Percentiles rank a stretch among this genome's conserved stretches.
These are phyloP conservation scores for Lichtheimia ornata DNA, from an alignment of 371 early-diverging fungal genomes.

Conservation along the genomic window DNA sequence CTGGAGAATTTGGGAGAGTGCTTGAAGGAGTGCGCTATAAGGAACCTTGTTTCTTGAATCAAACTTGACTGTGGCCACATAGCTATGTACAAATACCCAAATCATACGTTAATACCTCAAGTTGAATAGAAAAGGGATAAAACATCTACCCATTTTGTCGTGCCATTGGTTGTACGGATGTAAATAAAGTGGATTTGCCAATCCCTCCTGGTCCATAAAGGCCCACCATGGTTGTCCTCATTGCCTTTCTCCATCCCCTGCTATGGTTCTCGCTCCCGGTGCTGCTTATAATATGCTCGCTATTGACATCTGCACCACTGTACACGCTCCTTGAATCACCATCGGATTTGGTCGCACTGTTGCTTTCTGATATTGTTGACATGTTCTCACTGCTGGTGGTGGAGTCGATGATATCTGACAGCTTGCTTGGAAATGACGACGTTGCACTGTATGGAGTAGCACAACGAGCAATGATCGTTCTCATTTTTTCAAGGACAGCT, in stretches of 20 bases:
- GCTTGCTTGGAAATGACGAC: constrained; percentile 2
- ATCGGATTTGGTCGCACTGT: constrained; percentile 15
- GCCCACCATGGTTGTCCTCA: constrained; percentile 30
- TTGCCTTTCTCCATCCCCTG: constrained; percentile 11
- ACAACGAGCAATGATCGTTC: constrained; percentile 33
- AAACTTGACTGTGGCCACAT: constrained; percentile 41
- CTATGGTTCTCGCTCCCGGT: constrained; percentile 21
- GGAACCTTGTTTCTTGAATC: constrained; percentile 42
- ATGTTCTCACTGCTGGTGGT: constrained; percentile 12
- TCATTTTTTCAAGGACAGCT: constrained; percentile 32
- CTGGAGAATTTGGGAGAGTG: constrained; percentile 45
- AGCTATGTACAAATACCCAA: constrained; percentile 15
- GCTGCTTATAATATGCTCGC: constrained; percentile 25
- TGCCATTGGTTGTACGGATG: constrained; percentile 36
- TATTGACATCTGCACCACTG: background rate
- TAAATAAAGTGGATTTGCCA: constrained; percentile 40
- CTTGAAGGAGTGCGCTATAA: constrained; percentile 39
- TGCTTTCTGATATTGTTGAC: background rate
- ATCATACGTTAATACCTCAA: background rate
- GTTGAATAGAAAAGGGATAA: background rate
- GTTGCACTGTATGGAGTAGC: constrained; percentile 29
- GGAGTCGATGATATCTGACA: background rate
- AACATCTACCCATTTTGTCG: constrained; percentile 37
- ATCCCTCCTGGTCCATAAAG: constrained; percentile 45
- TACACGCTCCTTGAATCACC: constrained; percentile 6